Evolutionary conservation across 257 asterid species (phyloP), one percentile per base, ranked within the genome.

Genomic region (Solanum pimpinellifolium): DNA sequence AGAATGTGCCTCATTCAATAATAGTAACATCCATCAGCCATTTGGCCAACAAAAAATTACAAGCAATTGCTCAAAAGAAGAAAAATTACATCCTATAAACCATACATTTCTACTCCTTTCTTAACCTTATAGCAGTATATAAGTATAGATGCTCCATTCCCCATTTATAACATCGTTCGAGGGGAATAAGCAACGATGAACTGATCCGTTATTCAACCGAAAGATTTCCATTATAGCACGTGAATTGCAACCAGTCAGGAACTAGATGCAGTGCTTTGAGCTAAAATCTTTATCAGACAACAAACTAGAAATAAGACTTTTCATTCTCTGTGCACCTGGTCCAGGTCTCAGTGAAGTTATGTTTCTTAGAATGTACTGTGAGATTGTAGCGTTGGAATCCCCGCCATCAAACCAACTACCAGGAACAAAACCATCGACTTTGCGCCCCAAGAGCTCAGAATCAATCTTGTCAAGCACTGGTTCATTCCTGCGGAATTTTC

Each of bases 391-490:
- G 70, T 93, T 90, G 33, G 87, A 60, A 47, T 73, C 93, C 29
- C 47, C 89, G 2, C 92, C 93, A 6, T 85, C 89, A 85, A 90
- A 92, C 98, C 98, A 95, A 83, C 98, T 90, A 25, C 98, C 98
- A 4, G 95, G 97, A 12, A 93, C 96, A 77, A 90, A 93, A 39
- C 96, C 95, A 84, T 87, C 90, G 41, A 80, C 49, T 88, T 87
- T 76, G 6, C 94, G 94, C 18, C 91, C 94, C 83, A 94, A 86
- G 52, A 94, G 90, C 74, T 93, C 94, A 2, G 93, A 90, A 74
- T 95, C 98, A 47, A 95, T 95, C 91, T 87, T 92, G 85, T 92
- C 95, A 60, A 95, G 92, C 86, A 92, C 87, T 5, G 89, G 86
- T 41, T 90, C 92, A 0, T 92, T 83, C 86, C 88, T 88, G 83